Base-by-base conservation (phyloP, 1,139 yeast species). In the Pichia sp. region DNA sequence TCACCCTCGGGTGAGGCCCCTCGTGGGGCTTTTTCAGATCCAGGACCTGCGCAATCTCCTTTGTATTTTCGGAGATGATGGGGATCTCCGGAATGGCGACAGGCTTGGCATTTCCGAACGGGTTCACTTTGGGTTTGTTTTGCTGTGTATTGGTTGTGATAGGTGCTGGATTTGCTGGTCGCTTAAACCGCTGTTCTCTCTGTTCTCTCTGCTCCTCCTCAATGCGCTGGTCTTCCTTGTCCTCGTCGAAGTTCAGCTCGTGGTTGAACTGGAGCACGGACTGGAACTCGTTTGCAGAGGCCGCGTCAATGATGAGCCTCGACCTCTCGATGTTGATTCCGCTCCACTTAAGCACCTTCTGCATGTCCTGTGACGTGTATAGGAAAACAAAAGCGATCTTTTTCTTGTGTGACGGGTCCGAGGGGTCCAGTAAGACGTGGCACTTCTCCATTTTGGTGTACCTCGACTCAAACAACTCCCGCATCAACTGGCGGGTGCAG, bases 21-120 rank as follows among this genome's bases (percentile, higher is more conserved):
- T 42, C 10, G 12, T 19, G 30, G 2, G 12, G 16, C 13, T 18
- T 23, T 7, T 8, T 16, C 19, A 26, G 37, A 19, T 13, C 22
- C 26, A 48, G 13, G 19, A 19, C 18, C 28, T 50, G 31, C 40
- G 47, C 40, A 46, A 41, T 10, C 21, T 48, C 47, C 22, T 40
- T 46, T 23, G 51, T 26, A 26, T 48, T 50, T 41, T 53, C 56
- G 22, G 59, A 48, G 18, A 46, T 43, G 34, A 50, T 22, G 1
- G 55, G 55, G 4, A 52, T 48, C 6, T 55, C 54, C 5, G 54
- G 55, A 23, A 46, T 45, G 43, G 59, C 36, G 13, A 76, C 79
- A 1, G 82, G 82, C 59, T 73, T 77, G 1, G 82, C 82, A 25
- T 70, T 64, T 5, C 82, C 83, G 62, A 78, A 78, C 2, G 82